phyloP scores from a whole-genome alignment of 805 yeast genomes.

The Candida nemodendra region DNA sequence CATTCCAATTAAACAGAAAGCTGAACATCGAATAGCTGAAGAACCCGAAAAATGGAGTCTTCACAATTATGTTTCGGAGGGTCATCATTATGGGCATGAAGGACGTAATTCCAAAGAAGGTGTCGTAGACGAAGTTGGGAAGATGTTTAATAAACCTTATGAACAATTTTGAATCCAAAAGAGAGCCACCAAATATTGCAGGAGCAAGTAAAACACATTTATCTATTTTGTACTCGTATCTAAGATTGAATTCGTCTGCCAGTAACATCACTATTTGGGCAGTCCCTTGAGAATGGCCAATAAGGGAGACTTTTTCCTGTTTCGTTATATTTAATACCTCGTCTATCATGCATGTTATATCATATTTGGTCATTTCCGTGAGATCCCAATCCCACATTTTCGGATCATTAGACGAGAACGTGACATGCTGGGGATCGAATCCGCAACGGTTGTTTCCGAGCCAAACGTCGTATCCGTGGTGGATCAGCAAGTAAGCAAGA shows the following conservation, averaged over 20 bases:
- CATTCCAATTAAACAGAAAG: slow-evolving; percentile 86
- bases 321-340: slow-evolving; percentile 45
- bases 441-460: slow-evolving; percentile 90
- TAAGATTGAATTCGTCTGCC: slow-evolving; percentile 44
- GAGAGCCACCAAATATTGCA: slow-evolving; percentile 83
- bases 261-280: slow-evolving; percentile 77
- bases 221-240: slow-evolving; percentile 47
- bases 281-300: slow-evolving; percentile 93
- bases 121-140: slow-evolving; percentile 42
- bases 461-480: slow-evolving; percentile 80
- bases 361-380: slow-evolving; percentile 74
- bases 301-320: slow-evolving; percentile 50
- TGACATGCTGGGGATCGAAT: slow-evolving; percentile 65
- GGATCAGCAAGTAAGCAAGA: slow-evolving; percentile 55
- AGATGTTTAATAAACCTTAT: slow-evolving; percentile 60
- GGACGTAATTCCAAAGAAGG: slow-evolving; percentile 72
- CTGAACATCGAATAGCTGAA: slow-evolving; percentile 81
- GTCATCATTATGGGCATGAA: slow-evolving; percentile 75
- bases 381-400: slow-evolving; percentile 94
- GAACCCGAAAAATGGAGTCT: slow-evolving; percentile 53
- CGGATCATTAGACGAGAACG: slow-evolving; percentile 40
- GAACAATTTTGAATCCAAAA: slow-evolving; percentile 61
- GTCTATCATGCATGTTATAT: slow-evolving; percentile 70
- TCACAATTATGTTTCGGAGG: slow-evolving; percentile 50
- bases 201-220: slow-evolving; percentile 82